A percentile compares a stretch with the other conserved stretches of the same genome.
phyloP scores from a whole-genome alignment of 768 basidiomycete genomes.

The Leccinum ochraceum region DNA sequence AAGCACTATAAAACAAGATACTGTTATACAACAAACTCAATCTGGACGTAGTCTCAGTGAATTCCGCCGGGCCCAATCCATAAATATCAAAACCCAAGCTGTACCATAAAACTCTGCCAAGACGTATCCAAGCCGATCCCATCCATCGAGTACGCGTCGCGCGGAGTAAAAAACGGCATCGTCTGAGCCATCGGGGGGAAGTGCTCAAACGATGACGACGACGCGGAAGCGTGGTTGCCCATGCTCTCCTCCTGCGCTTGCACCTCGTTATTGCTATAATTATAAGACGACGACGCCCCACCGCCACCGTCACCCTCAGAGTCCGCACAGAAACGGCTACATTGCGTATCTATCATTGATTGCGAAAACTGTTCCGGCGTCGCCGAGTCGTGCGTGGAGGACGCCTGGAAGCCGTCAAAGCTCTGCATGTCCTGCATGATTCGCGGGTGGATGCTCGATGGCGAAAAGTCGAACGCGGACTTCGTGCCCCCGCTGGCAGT shows the following conservation, averaged over 20 bases:
- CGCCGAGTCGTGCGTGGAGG: conserved; percentile 31
- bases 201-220: neutral
- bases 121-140: conserved; percentile 54
- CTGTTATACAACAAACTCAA: neutral
- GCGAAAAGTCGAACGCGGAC: conserved; percentile 7
- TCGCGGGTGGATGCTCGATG: conserved; percentile 28
- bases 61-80: neutral
- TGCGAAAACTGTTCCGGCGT: conserved; percentile 27
- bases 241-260: neutral
- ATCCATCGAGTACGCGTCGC: conserved; percentile 9
- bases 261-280: neutral
- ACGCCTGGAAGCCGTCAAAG: conserved; percentile 39
- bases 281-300: neutral
- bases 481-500: neutral
- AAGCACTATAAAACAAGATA: neutral
- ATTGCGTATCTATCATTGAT: conserved; percentile 36
- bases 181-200: neutral
- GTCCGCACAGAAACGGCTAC: conserved; percentile 18
- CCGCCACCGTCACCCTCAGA: conserved; percentile 6
- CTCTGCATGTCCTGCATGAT: conserved; percentile 56
- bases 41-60: neutral
- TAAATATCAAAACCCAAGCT: conserved; percentile 50
- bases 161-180: neutral
- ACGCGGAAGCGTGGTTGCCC: neutral
- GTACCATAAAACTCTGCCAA: conserved; percentile 70